phyloP scores from a whole-genome alignment of 164 flowering plant genomes.

The Aristolochia contorta region DNA sequence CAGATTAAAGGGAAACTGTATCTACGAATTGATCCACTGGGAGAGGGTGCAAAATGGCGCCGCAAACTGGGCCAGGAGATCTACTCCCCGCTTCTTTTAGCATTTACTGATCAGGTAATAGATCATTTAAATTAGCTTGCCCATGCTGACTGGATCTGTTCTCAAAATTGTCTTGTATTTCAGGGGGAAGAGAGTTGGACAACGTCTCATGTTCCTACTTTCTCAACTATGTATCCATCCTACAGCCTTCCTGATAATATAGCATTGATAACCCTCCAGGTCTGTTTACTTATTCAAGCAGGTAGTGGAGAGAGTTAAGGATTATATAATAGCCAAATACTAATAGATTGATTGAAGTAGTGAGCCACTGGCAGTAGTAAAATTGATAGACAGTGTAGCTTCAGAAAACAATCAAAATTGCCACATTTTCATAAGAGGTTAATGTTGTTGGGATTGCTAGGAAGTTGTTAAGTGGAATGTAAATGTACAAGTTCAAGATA shows the following conservation, averaged over 20 bases:
- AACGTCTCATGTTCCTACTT: slow-evolving; percentile 34
- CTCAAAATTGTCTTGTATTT: slow-evolving; percentile 9
- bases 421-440: too few relatives aligned
- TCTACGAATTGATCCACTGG: slow-evolving; percentile 62
- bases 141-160: not conserved
- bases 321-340: too few relatives aligned
- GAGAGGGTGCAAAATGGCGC: slow-evolving; percentile 99
- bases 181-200: slow-evolving; percentile 63
- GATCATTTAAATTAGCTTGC: not conserved
- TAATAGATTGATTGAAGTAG: too few relatives aligned
- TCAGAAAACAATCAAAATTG: too few relatives aligned
- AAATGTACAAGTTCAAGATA: too few relatives aligned
- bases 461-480: too few relatives aligned
- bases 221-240: slow-evolving; percentile 59
- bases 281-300: slow-evolving; percentile 4
- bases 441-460: too few relatives aligned
- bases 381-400: too few relatives aligned
- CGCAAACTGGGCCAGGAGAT: slow-evolving; percentile 85
- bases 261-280: slow-evolving; percentile 84
- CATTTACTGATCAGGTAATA: slow-evolving; percentile 74
- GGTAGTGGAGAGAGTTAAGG: too few relatives aligned
- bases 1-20: slow-evolving; percentile 85
- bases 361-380: too few relatives aligned
- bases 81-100: slow-evolving; percentile 93
- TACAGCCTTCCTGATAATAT: slow-evolving; percentile 68